Evolutionary conservation across 371 early-diverging fungal genomes (phyloP), one percentile per base, ranked within the genome.

Genomic region (Smittium mucronatum): DNA sequence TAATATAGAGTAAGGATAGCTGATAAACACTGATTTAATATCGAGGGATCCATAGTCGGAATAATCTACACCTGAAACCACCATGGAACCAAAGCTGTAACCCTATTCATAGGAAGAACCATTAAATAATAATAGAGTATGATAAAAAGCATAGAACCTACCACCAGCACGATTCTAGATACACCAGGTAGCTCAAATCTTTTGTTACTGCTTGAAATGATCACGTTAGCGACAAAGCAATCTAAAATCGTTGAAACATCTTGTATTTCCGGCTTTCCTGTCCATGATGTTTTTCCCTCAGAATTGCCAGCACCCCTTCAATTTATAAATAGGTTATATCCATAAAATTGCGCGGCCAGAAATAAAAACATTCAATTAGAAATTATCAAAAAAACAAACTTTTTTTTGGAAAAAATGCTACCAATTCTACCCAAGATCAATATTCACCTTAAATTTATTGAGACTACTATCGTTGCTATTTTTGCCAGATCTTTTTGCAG

Each of bases 231-330:
- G 31, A n/a, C 34, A 33, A 78, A 64, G 68, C 70, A 70, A 68
- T 70, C 75, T 16, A 78, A 71, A 36, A 78, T 30, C 0, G 74
- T 60, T 60, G 73, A 73, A 60, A 78, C 69, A 64, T 78, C 78
- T 35, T 76, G 75, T 35, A 67, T 72, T 71, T 78, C 78, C 21
- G 75, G 34, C 30, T 57, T 21, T 29, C 78, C 78, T 57, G 78
- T 78, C 78, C 78, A 78, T 36, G 78, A 76, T 30, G 78, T 78
- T 63, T 73, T 75, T 64, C 78, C 78, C 67, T 72, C 78, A 34
- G 78, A 76, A 36, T 73, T 65, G 17, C 78, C 78, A 33, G 78
- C 78, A 57, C 78, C 78, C 69, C 81, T 74, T 35, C 75, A 71
- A 64, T 76, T 77, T 28, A 16, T 59, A 47, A 21, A 47, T 11